Conservation (phyloP, 306 rosid species). For the Pterocarpus santalinus region DNA sequence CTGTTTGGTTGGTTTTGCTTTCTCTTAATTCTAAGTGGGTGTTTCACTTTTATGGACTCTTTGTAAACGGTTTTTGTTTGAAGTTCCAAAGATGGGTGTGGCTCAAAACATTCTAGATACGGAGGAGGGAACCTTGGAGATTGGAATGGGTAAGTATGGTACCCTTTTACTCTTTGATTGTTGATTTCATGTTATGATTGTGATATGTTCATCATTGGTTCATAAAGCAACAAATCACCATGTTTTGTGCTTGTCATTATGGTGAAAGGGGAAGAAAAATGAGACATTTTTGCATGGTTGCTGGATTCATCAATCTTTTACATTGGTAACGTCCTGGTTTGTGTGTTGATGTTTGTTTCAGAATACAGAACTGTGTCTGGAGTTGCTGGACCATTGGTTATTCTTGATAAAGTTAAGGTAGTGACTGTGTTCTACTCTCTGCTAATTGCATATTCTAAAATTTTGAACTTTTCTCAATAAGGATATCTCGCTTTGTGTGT, state of each 20-base stretch:
- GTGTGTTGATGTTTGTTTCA: constrained; percentile 55
- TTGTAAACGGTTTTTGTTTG: constrained; percentile 27
- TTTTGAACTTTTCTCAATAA: constrained; percentile 39
- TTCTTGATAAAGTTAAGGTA: constrained; percentile 98
- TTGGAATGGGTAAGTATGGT: constrained; percentile 83
- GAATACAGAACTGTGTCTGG: constrained; percentile 99
- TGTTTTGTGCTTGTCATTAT: constrained; percentile 8
- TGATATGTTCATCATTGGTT: constrained; percentile 9
- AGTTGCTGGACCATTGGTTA: constrained; percentile 98
- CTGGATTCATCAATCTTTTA: constrained; percentile 28
- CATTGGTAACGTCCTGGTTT: constrained; percentile 26
- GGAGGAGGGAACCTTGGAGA: constrained; percentile 87
- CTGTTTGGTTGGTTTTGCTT: constrained; percentile 15
- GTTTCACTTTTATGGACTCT: constrained; percentile 21
- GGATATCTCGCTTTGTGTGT: constrained; percentile 2
- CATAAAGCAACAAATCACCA: neutral
- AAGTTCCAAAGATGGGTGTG: constrained; percentile 64
- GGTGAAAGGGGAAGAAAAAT: neutral
- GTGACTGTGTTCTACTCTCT: neutral
- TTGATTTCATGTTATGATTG: constrained; percentile 1
- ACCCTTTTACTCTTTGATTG: constrained; percentile 13
- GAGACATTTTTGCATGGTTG: neutral
- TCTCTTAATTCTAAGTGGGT: constrained; percentile 8
- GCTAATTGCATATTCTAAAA: constrained; percentile 3
- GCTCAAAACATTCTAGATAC: constrained; percentile 60